Percentiles rank a stretch among this genome's conserved stretches.
Evolutionary conservation across 148 eudicot genomes (phyloP).

Genomic region (Persicaria tinctoria): DNA sequence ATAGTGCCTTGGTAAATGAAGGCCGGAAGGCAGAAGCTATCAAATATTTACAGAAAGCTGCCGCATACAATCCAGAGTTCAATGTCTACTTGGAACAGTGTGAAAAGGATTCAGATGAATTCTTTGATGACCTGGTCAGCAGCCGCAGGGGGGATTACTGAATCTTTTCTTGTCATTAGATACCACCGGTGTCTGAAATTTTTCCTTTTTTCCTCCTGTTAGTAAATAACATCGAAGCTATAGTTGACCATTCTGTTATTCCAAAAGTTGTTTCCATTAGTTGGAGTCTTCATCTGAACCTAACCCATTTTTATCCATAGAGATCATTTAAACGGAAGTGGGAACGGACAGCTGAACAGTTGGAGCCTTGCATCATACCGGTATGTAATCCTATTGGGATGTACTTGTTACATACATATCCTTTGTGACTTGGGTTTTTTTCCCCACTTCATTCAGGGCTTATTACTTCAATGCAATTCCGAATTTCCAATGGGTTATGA

Average conservation of each 20-base stretch:
- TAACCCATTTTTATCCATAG: too few relatives aligned
- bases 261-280: too few relatives aligned
- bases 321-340: too few relatives aligned
- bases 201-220: background rate
- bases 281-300: too few relatives aligned
- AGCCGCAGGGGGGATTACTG: conserved; percentile 69
- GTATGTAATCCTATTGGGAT: too few relatives aligned
- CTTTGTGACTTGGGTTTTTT: background rate
- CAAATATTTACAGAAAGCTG: conserved; percentile 37
- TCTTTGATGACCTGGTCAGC: conserved; percentile 48
- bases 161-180: conserved; percentile 11
- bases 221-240: too few relatives aligned
- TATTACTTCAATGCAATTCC: background rate
- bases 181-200: background rate
- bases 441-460: background rate
- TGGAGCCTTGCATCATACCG: too few relatives aligned
- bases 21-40: conserved; percentile 62
- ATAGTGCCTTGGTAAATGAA: conserved; percentile 48
- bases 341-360: too few relatives aligned
- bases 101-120: conserved; percentile 36
- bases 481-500: background rate
- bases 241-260: too few relatives aligned
- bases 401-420: too few relatives aligned
- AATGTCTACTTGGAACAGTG: conserved; percentile 30
- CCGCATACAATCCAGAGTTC: conserved; percentile 44